Base-by-base conservation (phyloP, 2,329 filamentous ascomycete species). In the Cryphonectria carpinicola region DNA sequence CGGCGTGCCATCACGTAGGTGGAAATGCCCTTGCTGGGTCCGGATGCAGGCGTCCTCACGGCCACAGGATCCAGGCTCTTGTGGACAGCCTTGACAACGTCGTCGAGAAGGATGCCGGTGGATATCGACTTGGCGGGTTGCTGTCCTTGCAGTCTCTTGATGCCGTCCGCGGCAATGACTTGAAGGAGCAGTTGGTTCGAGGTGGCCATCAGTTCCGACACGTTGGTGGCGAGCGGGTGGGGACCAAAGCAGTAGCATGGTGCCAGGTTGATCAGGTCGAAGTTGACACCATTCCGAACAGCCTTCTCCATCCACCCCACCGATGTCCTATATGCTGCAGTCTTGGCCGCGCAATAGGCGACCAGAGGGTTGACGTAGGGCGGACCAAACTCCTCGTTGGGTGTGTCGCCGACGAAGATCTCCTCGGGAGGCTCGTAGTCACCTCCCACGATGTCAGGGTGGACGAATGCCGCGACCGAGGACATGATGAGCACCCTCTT, bases 401-500 rank as follows among this genome's bases (percentile, higher is more conserved):
- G 41, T 22, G 63, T 64, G 11, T 64, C 63, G 37, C 64, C 64
- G 2, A 66, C 2, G 28, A 67, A 46, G 17, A 69, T 43, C 54
- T 71, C 70, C 62, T 71, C 64, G 4, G 63, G 58, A 3, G 70
- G 70, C 22, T 69, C 58, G 8, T 60, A 69, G 19, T 60, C n/a
- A 28, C 63, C 67, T 1, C 63, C 56, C 19, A 71, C 43, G 4
- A 71, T 35, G 5, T 67, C 63, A 2, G 70, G 70, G n/a, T 19
- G 22, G 28, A 56, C 28, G n/a, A 70, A 71, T 4, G 70, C 70
- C 37, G 41, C 63, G 3, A 66, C 22, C 4, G 74, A 74, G 2
- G 74, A 75, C 14, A 70, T 67, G 25, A 75, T 32, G n/a, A 75
- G 56, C n/a, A 75, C 73, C 32, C 74, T 65, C 61, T 67, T 68